A percentile compares a stretch with the other conserved stretches of the same genome.
phyloP scores from a whole-genome alignment of 345 rosid genomes.

The Hibiscus tridactylites region DNA sequence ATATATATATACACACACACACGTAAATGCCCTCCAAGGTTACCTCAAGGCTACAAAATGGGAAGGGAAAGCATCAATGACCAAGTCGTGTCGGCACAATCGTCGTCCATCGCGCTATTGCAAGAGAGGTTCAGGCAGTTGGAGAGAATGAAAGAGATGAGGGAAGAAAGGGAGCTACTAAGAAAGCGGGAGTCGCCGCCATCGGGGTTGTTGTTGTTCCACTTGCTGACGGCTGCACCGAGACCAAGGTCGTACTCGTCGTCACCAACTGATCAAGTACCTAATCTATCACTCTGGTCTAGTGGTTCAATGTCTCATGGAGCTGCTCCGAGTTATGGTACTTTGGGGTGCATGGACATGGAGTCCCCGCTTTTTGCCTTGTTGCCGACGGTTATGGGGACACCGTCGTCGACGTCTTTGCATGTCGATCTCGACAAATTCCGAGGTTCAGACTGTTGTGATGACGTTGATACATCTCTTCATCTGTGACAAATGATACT shows the following conservation, averaged over 20 bases:
- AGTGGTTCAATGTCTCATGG: no score
- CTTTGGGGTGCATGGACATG: constrained; percentile 17
- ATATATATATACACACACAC: constrained; percentile 13
- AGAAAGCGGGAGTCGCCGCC: constrained; percentile 8
- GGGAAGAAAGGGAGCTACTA: constrained; percentile 49
- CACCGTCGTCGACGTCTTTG: background rate
- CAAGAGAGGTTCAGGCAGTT: constrained; percentile 70
- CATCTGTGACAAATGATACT: constrained; percentile 33
- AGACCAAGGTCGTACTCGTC: constrained; percentile 15
- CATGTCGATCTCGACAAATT: background rate
- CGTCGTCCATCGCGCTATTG: constrained; percentile 64
- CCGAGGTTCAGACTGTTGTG: constrained; percentile 25
- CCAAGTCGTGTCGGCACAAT: constrained; percentile 32
- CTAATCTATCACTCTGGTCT: constrained; percentile 19
- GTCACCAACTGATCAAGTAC: constrained; percentile 9
- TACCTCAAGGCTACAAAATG: constrained; percentile 19
- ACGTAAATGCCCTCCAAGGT: constrained; percentile 5
- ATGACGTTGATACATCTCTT: constrained; percentile 67
- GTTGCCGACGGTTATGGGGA: background rate
- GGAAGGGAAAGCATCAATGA: constrained; percentile 32
- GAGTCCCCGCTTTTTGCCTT: constrained; percentile 9
- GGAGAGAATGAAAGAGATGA: constrained; percentile 52
- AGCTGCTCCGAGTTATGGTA: background rate
- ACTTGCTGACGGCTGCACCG: constrained; percentile 30
- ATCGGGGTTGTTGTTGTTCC: constrained; percentile 35